phyloP scores from a whole-genome alignment of 371 early-diverging fungal genomes.

The Circinella umbellata region DNA sequence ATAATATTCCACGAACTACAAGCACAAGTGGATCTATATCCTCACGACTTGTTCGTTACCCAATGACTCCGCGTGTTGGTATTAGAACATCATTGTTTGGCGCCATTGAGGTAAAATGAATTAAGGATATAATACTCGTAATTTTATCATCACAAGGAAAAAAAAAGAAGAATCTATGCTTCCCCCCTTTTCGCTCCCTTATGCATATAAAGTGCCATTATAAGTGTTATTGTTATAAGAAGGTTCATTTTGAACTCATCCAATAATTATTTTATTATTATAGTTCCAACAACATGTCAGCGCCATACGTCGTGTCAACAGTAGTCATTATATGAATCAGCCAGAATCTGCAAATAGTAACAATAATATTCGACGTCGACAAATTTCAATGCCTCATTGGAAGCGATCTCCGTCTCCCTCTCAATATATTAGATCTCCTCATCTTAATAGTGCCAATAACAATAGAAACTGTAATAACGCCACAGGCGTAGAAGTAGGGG shows the following conservation, averaged over 20 bases:
- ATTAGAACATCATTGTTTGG: conserved; percentile 53
- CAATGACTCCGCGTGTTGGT: conserved; percentile 52
- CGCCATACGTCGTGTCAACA: conserved; percentile 33
- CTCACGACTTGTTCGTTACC: conserved; percentile 30
- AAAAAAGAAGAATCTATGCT: background rate
- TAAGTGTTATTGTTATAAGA: too few relatives aligned
- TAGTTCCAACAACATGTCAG: conserved; percentile 48
- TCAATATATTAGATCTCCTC: background rate
- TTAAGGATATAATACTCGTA: background rate
- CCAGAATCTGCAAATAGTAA: background rate
- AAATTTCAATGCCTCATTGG: conserved; percentile 44
- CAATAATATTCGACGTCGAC: conserved; percentile 19
- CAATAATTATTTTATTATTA: background rate
- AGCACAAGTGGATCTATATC: conserved; percentile 37
- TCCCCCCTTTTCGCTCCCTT: conserved; percentile 1
- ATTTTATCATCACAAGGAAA: too few relatives aligned
- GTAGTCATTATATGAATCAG: conserved; percentile 13
- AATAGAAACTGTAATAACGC: background rate
- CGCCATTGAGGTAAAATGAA: conserved; percentile 50
- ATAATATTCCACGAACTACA: conserved; percentile 31
- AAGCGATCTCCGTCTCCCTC: conserved; percentile 8
- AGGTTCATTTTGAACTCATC: conserved; percentile 18
- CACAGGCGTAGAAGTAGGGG: background rate
- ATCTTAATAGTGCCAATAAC: too few relatives aligned
- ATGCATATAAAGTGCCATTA: too few relatives aligned